Evolutionary conservation across 768 basidiomycete species (phyloP), one percentile per base, ranked within the genome.

Genomic region (Leccinellum luteum): DNA sequence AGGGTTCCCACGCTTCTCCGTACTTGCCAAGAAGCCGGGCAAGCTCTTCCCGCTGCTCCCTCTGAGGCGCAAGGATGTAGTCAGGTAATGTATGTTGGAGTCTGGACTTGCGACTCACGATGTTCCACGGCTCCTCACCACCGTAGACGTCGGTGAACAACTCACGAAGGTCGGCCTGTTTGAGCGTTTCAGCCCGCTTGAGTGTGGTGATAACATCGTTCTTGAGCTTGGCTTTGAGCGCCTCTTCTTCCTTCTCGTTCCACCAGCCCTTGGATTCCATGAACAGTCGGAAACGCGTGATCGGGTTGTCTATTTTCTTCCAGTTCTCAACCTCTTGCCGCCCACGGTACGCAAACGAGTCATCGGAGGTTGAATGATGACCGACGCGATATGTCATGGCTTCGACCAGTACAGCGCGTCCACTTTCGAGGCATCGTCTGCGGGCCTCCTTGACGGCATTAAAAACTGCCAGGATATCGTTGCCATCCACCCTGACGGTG

Each of bases 291-390:
- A 95, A 91, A 30, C 94, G 86, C 25, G 81, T 79, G 57, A 94
- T 84, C 2, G 94, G 94, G 68, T 95, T 94, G 60, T 96, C 92
- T 55, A 97, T 85, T 31, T 90, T 86, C 75, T 92, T 94, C 66
- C 89, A 84, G 64, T 94, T 89, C 73, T 96, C 92, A 30, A 97
- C 95, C 66, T 96, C 95, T 55, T 91, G 83, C 19, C 90, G 83
- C 1, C 90, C 81, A 41, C 94, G 85, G 71, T 98, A 98, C 21
- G 94, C 94, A 66, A 91, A 95, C 5, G 93, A 95, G 72, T 98
- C 94, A 66, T 98, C 95, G 10, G 94, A 96, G 0, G 92, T 95
- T 17, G 91, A 93, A 69, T 95, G 93, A 68, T 98, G 94, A n/a
- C 94, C 90, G 13, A 97, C 87, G 27, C 94, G 84, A 68, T 96